Evolutionary conservation across 495 filamentous ascomycete genomes (phyloP), one percentile per base, ranked within the genome.

Genomic region (Aspergillus olivimuriae): DNA sequence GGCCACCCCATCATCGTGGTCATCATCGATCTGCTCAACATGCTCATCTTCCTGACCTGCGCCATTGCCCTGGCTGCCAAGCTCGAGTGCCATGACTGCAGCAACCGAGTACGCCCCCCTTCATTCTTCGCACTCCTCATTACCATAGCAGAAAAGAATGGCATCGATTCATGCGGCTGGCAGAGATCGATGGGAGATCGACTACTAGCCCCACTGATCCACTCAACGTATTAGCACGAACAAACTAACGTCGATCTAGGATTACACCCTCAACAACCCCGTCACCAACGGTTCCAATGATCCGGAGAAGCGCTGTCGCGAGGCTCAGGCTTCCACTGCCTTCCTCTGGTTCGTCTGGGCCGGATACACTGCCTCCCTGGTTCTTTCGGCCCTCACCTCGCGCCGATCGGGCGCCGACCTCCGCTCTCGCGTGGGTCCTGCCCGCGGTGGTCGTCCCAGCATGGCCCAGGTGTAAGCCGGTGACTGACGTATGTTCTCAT

Each of bases 281-380:
- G 72, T 84, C 53, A 81, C 76, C 46, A 76, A 79, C 50, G 79
- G 81, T 53, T 72, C 79, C 0, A 11, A 43, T 46, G 60, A 82
- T 56, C 63, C 51, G 18, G 19, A 44, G 9, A 79, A 80, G 63
- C 73, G 81, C 51, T 87, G 83, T 62, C 80, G 68, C 31, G 82
- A 87, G 57, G 77, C 80, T 7, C 81, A 87, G 64, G 83, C 83
- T 4, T 66, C 74, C 4, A 70, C 62, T 24, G 82, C 83, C 0
- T 87, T 87, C 72, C 70, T 86, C 46, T 87, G 79, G 79, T 85
- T 87, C 63, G 76, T 69, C 41, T 86, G 82, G 69, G 76, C 70
- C 15, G 58, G 77, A 0, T 87, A 72, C 56, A 65, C 68, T 43
- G 76, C 61, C 14, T 78, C 78, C 2, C 46, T 76, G 15, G 51